These are phyloP conservation scores for Dioszegia hungarica DNA, from an alignment of 768 basidiomycete species.

Conservation along the genomic window DNA sequence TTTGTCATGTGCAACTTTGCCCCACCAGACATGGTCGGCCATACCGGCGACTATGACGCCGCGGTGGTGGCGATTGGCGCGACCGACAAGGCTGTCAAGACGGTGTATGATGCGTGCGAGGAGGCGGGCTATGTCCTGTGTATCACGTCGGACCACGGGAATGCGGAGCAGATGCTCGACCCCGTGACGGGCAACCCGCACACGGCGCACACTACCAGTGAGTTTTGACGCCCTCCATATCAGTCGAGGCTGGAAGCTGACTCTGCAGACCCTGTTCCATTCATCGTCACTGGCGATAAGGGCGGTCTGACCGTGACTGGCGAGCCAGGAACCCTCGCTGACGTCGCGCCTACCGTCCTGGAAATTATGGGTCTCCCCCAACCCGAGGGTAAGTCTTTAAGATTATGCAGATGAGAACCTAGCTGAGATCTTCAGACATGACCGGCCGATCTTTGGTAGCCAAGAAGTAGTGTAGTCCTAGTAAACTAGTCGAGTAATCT, in stretches of 20 bases:
- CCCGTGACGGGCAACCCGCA: conserved; percentile 76
- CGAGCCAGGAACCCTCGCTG: conserved; percentile 73
- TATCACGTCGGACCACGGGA: conserved; percentile 90
- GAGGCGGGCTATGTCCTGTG: conserved; percentile 79
- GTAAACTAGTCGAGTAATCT: background rate
- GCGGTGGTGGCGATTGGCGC: conserved; percentile 79
- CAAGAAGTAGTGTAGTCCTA: conserved; percentile 10
- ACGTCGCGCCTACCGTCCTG: conserved; percentile 84
- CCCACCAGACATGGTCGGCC: conserved; percentile 94
- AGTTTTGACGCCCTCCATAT: conserved; percentile 2
- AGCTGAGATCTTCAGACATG: conserved; percentile 54
- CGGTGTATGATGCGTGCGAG: conserved; percentile 77
- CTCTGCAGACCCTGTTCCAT: conserved; percentile 64
- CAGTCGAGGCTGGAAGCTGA: background rate
- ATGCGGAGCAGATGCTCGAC: conserved; percentile 91
- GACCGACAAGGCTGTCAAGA: conserved; percentile 86
- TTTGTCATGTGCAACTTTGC: conserved; percentile 99
- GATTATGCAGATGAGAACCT: no score
- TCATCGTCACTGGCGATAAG: conserved; percentile 69
- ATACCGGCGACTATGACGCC: conserved; percentile 86
- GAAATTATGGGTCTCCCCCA: conserved; percentile 68
- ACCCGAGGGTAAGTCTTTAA: conserved; percentile 68
- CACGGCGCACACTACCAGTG: conserved; percentile 54
- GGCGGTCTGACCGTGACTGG: conserved; percentile 55
- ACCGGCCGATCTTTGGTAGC: conserved; percentile 58